Base-by-base conservation (phyloP, 1,139 yeast species). In the Geotrichum klebahnii region DNA sequence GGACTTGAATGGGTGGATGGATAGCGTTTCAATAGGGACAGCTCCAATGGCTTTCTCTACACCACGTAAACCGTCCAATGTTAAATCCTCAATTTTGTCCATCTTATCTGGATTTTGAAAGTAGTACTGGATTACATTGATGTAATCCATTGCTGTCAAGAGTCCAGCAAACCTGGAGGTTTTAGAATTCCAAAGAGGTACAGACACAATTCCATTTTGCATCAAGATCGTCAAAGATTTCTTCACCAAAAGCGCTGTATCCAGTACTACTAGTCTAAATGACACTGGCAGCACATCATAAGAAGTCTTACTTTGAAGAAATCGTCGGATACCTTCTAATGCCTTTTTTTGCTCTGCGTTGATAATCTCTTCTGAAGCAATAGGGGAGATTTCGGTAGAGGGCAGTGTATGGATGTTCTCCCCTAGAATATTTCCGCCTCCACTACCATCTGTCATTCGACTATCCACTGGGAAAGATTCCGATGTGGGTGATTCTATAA, bases 201-300 rank as follows among this genome's bases (percentile, higher is more conserved):
- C 98, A 45, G 95, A 84, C 29, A 94, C 97, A 61, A 94, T 88
- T 64, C 88, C 87, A 67, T 94, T 94, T 65, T 94, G 98, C 50
- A 92, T 74, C 57, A 94, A 73, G 37, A 94, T 90, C 57, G 89
- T 89, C 63, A 94, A 76, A 8, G 97, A 87, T 64, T 92, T 88
- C 68, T 92, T 92, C 42, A 94, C 96, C 53, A 89, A 73, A 48
- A 94, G 73, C 5, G 96, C 81, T 1, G 97, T 90, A 66, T 94
- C 99, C 60, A 94, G 79, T 42, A 94, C 98, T 52, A 94, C 86
- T 60, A 94, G 76, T 59, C 97, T 77, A 67, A 92, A 94, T 44
- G 95, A 84, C 42, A 94, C 98, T 1, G 99, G 98, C 47, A 94
- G 75, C 28, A 94, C 98, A 64, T 94, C 99, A 66, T 92, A 94